Evolutionary conservation across 768 basidiomycete species (phyloP).

Genomic region (Lactifluus hygrophoroides): DNA sequence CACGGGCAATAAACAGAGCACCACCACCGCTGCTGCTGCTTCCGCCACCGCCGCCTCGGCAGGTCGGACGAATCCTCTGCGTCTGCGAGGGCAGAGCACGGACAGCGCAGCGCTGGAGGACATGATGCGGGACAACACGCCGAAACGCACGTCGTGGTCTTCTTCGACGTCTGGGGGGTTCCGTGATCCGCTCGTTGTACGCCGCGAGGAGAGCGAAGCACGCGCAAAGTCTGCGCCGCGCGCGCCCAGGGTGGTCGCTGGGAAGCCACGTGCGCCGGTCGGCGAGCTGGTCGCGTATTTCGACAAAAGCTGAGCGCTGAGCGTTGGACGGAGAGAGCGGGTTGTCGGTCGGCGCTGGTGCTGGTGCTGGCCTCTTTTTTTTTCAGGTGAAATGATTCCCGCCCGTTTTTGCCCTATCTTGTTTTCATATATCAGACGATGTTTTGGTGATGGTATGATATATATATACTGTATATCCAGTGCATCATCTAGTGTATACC

Average conservation of each 20-base stretch:
- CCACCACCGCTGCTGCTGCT: background rate
- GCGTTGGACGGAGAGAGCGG: no score
- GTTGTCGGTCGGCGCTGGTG: background rate
- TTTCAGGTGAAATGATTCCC: background rate
- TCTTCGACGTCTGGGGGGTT: slow-evolving; percentile 37
- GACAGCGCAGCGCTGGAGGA: slow-evolving; percentile 14
- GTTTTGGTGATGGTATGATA: background rate
- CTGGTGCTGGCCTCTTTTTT: no score
- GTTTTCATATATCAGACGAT: background rate
- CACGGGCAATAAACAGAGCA: background rate
- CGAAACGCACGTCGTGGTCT: slow-evolving; percentile 24
- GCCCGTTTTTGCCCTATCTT: background rate
- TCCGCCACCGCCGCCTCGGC: background rate
- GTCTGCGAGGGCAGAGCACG: slow-evolving; percentile 12
- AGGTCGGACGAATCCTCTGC: slow-evolving; percentile 22
- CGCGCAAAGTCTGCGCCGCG: slow-evolving; percentile 32
- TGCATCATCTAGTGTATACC: background rate
- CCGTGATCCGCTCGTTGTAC: slow-evolving; percentile 66
- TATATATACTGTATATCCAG: background rate
- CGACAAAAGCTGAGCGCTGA: slow-evolving; percentile 29
- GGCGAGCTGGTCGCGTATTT: slow-evolving; percentile 82
- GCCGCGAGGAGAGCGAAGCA: slow-evolving; percentile 51
- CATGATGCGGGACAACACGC: slow-evolving; percentile 2
- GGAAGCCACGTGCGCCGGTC: slow-evolving; percentile 58
- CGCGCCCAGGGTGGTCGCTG: slow-evolving; percentile 34